Conservation (phyloP, 345 rosid species). For the Arabis hirsuta region DNA sequence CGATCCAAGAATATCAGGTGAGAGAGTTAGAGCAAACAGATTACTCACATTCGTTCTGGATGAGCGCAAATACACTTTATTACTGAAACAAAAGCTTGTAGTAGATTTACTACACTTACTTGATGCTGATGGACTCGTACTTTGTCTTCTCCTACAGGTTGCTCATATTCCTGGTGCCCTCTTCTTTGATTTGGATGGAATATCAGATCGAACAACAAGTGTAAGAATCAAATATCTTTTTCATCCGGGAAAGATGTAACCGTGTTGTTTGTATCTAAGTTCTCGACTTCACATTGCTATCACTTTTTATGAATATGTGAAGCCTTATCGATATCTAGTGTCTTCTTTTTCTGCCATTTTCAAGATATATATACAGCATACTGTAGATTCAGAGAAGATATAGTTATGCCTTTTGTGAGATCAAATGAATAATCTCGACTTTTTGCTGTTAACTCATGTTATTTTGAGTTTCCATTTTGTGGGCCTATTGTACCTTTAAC, state of each 20-base stretch:
- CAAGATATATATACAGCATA: not conserved
- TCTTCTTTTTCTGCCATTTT: conserved; percentile 6
- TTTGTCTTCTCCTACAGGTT: conserved; percentile 53
- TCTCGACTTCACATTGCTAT: conserved; percentile 4
- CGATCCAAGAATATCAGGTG: conserved; percentile 98
- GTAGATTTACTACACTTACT: not conserved
- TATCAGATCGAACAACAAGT: conserved; percentile 71
- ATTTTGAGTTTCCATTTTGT: conserved; percentile 5
- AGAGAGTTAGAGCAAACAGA: not conserved
- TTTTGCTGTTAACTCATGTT: not conserved
- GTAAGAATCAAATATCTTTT: conserved; percentile 49
- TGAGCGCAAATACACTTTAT: not conserved
- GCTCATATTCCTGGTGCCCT: conserved; percentile 98
- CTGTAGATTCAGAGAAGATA: not conserved
- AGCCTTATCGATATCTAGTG: not conserved
- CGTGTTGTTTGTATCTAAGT: not conserved
- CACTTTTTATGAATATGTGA: not conserved
- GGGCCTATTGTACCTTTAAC: not conserved
- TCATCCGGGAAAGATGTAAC: not conserved
- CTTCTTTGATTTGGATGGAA: conserved; percentile 97
- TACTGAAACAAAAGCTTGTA: not conserved
- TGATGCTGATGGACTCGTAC: conserved; percentile 29
- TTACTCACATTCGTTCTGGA: not conserved
- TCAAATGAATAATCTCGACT: not conserved
- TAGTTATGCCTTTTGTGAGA: not conserved